Percentiles rank a stretch among this genome's conserved stretches.
phyloP scores from a whole-genome alignment of 306 rosid genomes.

The Abrus precatorius region DNA sequence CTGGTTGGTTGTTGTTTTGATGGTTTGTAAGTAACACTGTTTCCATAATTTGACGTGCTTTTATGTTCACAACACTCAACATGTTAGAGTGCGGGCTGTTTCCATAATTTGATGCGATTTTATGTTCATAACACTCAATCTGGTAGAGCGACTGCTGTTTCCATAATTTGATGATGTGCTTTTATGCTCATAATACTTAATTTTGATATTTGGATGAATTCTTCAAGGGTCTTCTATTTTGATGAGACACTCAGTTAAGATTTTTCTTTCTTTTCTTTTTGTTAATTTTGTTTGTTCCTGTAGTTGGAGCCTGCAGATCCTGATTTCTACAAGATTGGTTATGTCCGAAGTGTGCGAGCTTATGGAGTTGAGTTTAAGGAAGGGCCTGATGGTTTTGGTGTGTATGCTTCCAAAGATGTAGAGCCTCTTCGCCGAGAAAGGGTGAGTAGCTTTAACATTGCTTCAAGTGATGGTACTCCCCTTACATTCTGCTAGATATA shows the following conservation, averaged over 20 bases:
- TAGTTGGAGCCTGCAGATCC: conserved; percentile 95
- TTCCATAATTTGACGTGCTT: conserved; percentile 8
- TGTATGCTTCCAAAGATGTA: conserved; percentile 96
- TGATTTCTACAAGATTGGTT: conserved; percentile 94
- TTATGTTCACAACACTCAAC: neutral
- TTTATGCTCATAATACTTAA: conserved; percentile 12
- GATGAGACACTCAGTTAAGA: conserved; percentile 10
- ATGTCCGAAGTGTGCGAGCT: conserved; percentile 86
- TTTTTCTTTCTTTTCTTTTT: neutral
- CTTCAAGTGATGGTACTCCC: conserved; percentile 17
- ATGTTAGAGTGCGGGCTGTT: neutral
- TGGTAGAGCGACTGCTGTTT: neutral
- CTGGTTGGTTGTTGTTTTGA: conserved; percentile 28
- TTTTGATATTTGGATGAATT: conserved; percentile 20
- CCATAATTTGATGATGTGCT: neutral
- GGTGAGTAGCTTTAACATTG: conserved; percentile 65
- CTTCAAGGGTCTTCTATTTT: conserved; percentile 25
- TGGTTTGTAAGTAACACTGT: neutral
- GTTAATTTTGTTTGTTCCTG: conserved; percentile 39
- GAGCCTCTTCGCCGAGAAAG: conserved; percentile 94
- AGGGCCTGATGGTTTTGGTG: conserved; percentile 96
- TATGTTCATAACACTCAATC: neutral
- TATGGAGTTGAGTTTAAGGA: conserved; percentile 93
- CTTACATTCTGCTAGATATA: neutral
- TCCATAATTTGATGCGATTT: neutral